phyloP scores from a whole-genome alignment of 1,284 basidiomycete species.

The Cerioporus squamosus region DNA sequence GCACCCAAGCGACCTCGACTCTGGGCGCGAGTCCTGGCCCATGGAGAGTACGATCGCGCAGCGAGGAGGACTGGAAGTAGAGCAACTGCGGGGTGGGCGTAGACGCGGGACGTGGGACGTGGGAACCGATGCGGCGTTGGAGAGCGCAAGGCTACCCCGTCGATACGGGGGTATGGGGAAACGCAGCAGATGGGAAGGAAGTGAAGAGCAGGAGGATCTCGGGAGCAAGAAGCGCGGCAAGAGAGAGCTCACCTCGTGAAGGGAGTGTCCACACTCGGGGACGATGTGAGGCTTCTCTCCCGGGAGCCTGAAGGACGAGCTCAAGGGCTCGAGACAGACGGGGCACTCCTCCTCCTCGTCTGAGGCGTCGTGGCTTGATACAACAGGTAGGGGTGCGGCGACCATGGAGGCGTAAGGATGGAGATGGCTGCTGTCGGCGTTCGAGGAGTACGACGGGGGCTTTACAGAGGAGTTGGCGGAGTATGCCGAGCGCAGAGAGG shows the following conservation, averaged over 20 bases:
- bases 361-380: slow-evolving; percentile 60
- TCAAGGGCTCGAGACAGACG: slow-evolving; percentile 89
- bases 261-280: slow-evolving; percentile 95
- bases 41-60: too few species aligned
- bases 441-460: slow-evolving; percentile 24
- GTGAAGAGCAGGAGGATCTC: background rate
- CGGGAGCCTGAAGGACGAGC: slow-evolving; percentile 83
- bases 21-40: too few species aligned
- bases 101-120: slow-evolving; percentile 10
- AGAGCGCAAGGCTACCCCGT: background rate
- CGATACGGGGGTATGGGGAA: background rate
- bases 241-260: slow-evolving; percentile 78
- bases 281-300: slow-evolving; percentile 98
- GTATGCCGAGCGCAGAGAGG: slow-evolving; percentile 42
- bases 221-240: background rate
- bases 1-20: too few species aligned
- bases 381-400: slow-evolving; percentile 66
- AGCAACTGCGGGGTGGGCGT: background rate
- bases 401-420: slow-evolving; percentile 61
- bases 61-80: too few species aligned
- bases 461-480: slow-evolving; percentile 34
- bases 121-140: slow-evolving; percentile 13
- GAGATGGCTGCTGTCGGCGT: slow-evolving; percentile 24
- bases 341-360: slow-evolving; percentile 88
- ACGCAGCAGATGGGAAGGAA: background rate